These are phyloP conservation scores for Pseudomicrostroma phylloplanum DNA, from an alignment of 1,284 basidiomycete species.

Conservation along the genomic window DNA sequence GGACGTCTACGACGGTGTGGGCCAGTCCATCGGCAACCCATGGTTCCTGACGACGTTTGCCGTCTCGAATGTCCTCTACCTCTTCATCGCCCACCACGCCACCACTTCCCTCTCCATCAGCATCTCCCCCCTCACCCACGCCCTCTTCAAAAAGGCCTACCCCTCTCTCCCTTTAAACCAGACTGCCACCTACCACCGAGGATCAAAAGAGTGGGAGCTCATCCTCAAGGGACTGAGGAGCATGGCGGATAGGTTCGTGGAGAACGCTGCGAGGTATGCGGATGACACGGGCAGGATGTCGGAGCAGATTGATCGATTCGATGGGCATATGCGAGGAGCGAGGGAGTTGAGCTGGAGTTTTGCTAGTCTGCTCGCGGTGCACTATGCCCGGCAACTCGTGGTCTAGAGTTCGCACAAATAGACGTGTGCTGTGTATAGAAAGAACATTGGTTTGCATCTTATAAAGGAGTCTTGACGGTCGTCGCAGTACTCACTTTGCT, in stretches of 20 bases:
- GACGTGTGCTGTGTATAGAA: not conserved
- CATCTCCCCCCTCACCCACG: conserved; percentile 11
- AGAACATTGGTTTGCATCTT: no score
- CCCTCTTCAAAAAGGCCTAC: conserved; percentile 12
- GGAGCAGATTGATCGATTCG: conserved; percentile 23
- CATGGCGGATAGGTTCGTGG: conserved; percentile 19
- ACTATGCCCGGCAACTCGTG: not conserved
- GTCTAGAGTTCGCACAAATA: not conserved
- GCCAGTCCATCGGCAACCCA: conserved; percentile 20
- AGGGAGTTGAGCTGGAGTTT: conserved; percentile 15
- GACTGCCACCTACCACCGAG: conserved; percentile 11
- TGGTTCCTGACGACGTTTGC: conserved; percentile 26
- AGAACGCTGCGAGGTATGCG: conserved; percentile 13
- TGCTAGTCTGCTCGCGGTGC: conserved; percentile 10
- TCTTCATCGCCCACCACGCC: conserved; percentile 13
- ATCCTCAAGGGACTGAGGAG: conserved; percentile 14
- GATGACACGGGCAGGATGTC: conserved; percentile 17
- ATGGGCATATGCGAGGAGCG: conserved; percentile 18
- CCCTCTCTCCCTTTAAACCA: not conserved
- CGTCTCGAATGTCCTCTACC: conserved; percentile 20
- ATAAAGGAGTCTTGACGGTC: no score
- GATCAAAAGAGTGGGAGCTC: conserved; percentile 11
- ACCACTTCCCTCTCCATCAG: not conserved
- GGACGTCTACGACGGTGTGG: conserved; percentile 26
- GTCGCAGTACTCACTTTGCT: no score